These are phyloP conservation scores for Coemansia sp. DNA, from an alignment of 371 early-diverging fungal species.

Conservation along the genomic window DNA sequence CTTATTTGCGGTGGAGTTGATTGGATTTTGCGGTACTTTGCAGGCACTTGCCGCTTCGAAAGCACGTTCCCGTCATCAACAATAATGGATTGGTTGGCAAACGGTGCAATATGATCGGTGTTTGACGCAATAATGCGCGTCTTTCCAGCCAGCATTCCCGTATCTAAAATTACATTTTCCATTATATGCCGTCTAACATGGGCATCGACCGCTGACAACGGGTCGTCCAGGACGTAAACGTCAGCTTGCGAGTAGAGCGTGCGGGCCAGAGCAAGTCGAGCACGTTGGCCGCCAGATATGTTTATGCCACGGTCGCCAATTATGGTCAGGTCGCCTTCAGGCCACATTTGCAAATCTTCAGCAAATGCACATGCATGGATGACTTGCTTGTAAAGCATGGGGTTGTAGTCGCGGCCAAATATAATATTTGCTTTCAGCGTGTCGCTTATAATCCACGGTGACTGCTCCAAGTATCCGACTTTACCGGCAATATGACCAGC, in stretches of 20 bases:
- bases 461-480: slow-evolving; percentile 67
- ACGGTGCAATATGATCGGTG: slow-evolving; percentile 56
- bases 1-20: background rate
- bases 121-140: slow-evolving; percentile 56
- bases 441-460: slow-evolving; percentile 69
- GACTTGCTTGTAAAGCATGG: slow-evolving; percentile 61
- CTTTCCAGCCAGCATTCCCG: slow-evolving; percentile 61
- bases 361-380: slow-evolving; percentile 63
- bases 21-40: background rate
- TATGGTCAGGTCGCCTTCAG: slow-evolving; percentile 63
- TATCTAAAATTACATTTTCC: slow-evolving; percentile 54
- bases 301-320: slow-evolving; percentile 71
- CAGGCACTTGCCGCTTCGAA: slow-evolving; percentile 9
- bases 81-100: slow-evolving; percentile 57
- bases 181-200: slow-evolving; percentile 54
- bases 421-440: slow-evolving; percentile 76
- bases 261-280: slow-evolving; percentile 70
- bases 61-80: slow-evolving; percentile 60
- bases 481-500: slow-evolving; percentile 45
- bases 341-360: slow-evolving; percentile 74
- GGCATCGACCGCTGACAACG: slow-evolving; percentile 70
- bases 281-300: slow-evolving; percentile 77
- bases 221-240: slow-evolving; percentile 67
- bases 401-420: slow-evolving; percentile 69
- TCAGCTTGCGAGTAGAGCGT: slow-evolving; percentile 81